Evolutionary conservation across 495 filamentous ascomycete species (phyloP), one percentile per base, ranked within the genome.

Genomic region (Trichoderma erinaceum): DNA sequence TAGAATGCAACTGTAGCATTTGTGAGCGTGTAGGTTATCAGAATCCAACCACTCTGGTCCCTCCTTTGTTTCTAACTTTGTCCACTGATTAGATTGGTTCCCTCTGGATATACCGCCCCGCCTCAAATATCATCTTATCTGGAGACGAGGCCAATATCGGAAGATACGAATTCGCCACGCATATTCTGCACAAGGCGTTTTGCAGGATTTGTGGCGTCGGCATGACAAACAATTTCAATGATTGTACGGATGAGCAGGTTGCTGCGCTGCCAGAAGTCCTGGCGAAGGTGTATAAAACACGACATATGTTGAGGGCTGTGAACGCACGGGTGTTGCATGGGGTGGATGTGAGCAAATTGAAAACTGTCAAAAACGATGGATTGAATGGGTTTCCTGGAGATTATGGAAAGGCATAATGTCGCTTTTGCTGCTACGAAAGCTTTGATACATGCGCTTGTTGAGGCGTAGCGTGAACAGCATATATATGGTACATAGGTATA

Each of bases 1-100:
- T 70, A 0, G 75, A 82, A 41, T 79, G 78, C 70, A 81, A 81
- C 71, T 84, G 82, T 71, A 83, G 80, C 67, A 73, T 76, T 64
- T 83, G 81, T 68, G 63, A 63, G 7, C 73, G 73, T 66, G 82
- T 83, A 75, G 70, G 77, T 68, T 27, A 8, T 46, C 32, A 44
- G 18, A 3, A 38, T 29, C 27, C 63, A n/a, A 18, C 63, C 52
- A 64, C 18, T 35, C 23, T 41, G 15, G 3, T 38, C 67, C 66
- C n/a, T 48, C 68, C 25, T 29, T 21, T 16, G 8, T 65, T 56
- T 29, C 29, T 29, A 29, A 38, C 3, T 38, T 38, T 38, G 35
- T 4, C 8, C 35, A 3, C 65, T 27, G 41, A 74, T 27, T 44
- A 74, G 75, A 68, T 66, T 68, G 74, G 68, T 15, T 72, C 70